phyloP scores from a whole-genome alignment of 2,329 filamentous ascomycete species.

The Fusarium abutilonis region DNA sequence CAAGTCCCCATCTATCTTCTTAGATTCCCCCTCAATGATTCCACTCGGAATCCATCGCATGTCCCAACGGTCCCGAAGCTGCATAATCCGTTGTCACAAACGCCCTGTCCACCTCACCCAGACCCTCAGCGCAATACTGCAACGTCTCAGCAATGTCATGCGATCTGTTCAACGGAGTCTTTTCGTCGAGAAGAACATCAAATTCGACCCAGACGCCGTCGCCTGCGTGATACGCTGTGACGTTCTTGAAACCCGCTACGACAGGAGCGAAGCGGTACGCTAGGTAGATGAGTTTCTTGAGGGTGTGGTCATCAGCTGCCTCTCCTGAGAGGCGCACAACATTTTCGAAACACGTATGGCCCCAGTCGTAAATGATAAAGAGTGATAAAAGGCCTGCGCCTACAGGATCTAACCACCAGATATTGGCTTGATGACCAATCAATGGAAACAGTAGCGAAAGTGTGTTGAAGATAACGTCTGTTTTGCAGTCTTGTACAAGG shows the following conservation, averaged over 20 bases:
- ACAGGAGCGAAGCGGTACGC: conserved; percentile 49
- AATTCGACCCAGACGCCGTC: conserved; percentile 51
- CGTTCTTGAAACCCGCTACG: conserved; percentile 48
- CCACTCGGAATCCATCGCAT: conserved; percentile 45
- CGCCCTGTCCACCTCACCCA: conserved; percentile 47
- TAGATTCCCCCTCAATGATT: conserved; percentile 29
- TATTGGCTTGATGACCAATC: conserved; percentile 63
- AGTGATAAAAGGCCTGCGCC: conserved; percentile 71
- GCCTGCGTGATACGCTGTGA: conserved; percentile 49
- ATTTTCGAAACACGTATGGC: conserved; percentile 58
- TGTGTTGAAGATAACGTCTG: conserved; percentile 87
- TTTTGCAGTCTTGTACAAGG: conserved; percentile 58
- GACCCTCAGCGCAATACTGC: conserved; percentile 50
- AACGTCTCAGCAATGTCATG: conserved; percentile 50
- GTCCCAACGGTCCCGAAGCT: conserved; percentile 46
- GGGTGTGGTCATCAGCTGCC: conserved; percentile 44
- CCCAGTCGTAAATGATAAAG: conserved; percentile 77
- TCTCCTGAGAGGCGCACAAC: conserved; percentile 48
- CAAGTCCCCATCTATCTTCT: neutral
- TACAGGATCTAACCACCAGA: conserved; percentile 74
- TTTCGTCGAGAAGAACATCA: conserved; percentile 47
- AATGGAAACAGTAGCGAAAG: conserved; percentile 89
- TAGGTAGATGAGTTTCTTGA: conserved; percentile 49
- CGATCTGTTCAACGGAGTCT: conserved; percentile 46
- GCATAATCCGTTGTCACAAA: conserved; percentile 52